Percentiles rank a stretch among this genome's conserved stretches.
Evolutionary conservation across 139 green algal species (phyloP).

Genomic region (Tetraselmis chui): DNA sequence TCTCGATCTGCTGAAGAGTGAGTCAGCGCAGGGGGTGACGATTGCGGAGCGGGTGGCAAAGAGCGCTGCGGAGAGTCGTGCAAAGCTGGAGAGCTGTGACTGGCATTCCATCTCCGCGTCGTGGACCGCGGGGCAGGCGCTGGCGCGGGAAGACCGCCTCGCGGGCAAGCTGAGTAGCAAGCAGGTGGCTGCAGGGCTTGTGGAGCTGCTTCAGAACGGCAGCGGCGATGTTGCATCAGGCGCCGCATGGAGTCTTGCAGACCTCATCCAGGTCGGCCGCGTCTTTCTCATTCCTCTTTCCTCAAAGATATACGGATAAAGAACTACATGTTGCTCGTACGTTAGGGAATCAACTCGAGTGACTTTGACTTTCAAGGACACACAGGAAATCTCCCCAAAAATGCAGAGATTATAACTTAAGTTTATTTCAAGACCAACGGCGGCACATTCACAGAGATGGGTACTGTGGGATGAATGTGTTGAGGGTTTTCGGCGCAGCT

Average conservation of each 20-base stretch:
- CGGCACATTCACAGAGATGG: too few species aligned
- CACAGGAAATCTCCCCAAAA: too few species aligned
- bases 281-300: too few species aligned
- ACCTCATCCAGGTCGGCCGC: neutral
- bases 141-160: neutral
- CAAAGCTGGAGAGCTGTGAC: neutral
- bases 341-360: too few species aligned
- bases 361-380: too few species aligned
- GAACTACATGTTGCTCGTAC: too few species aligned
- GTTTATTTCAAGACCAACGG: too few species aligned
- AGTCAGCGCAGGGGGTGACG: neutral
- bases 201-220: neutral
- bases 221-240: neutral
- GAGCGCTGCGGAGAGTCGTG: neutral
- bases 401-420: too few species aligned
- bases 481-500: too few species aligned
- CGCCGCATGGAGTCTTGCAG: neutral
- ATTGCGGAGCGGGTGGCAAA: neutral
- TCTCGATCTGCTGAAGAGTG: neutral
- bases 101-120: neutral
- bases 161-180: neutral
- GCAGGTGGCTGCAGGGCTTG: neutral
- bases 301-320: too few species aligned
- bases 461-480: too few species aligned
- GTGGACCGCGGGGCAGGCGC: neutral